A percentile compares a stretch with the other conserved stretches of the same genome.
These are phyloP conservation scores for Fagopyrum tataricum DNA, from an alignment of 148 eudicot species.

Conservation along the genomic window DNA sequence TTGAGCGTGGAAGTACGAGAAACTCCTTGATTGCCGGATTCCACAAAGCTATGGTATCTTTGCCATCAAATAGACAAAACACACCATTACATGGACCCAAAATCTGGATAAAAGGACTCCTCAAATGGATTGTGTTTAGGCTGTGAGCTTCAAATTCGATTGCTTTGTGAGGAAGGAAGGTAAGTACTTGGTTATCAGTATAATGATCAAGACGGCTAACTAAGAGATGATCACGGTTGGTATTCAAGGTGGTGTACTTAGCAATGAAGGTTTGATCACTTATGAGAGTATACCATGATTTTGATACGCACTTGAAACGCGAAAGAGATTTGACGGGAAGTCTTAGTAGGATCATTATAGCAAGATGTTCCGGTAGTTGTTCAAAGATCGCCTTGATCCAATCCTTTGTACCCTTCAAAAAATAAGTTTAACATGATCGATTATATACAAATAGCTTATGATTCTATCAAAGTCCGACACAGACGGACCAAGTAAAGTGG, in stretches of 20 bases:
- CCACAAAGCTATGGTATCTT: constrained; percentile 22
- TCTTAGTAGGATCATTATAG: constrained; percentile 20
- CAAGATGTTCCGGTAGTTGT: constrained; percentile 19
- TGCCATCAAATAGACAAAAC: constrained; percentile 26
- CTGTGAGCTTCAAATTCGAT: background rate
- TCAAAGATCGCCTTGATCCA: constrained; percentile 12
- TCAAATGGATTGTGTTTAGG: constrained; percentile 7
- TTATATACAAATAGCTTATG: too few species aligned
- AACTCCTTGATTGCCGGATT: constrained; percentile 21
- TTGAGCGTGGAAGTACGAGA: constrained; percentile 13
- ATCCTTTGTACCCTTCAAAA: background rate
- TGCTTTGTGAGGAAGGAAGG: constrained; percentile 11
- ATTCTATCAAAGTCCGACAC: too few species aligned
- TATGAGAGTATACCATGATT: constrained; percentile 23
- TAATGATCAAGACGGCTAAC: constrained; percentile 19
- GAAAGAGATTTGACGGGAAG: constrained; percentile 26
- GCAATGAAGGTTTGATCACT: constrained; percentile 16
- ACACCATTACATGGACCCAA: constrained; percentile 28
- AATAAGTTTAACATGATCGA: background rate
- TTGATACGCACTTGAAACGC: constrained; percentile 20
- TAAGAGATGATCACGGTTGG: constrained; percentile 19
- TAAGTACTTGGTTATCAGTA: constrained; percentile 17
- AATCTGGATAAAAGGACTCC: constrained; percentile 14
- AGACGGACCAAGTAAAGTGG: too few species aligned
- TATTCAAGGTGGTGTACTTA: constrained; percentile 11